These are phyloP conservation scores for Aspergillus ochraceus DNA, from an alignment of 2,329 filamentous ascomycete species.

Conservation along the genomic window DNA sequence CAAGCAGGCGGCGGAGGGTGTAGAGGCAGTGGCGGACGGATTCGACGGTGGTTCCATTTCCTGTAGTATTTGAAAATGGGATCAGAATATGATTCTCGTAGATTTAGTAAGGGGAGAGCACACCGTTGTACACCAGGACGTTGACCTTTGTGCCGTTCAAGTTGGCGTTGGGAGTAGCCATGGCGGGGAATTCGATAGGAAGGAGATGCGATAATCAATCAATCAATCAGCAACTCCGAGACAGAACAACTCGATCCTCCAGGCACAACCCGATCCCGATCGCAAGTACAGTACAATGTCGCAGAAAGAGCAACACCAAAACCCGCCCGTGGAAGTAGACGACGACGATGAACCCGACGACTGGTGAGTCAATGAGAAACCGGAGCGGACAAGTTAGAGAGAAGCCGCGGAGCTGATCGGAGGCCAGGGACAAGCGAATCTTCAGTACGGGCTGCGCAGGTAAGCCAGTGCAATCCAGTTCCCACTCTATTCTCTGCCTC, in stretches of 20 bases:
- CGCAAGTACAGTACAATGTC: conserved; percentile 49
- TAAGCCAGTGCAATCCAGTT: conserved; percentile 41
- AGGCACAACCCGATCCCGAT: background rate
- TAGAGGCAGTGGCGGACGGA: conserved; percentile 88
- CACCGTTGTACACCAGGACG: conserved; percentile 89
- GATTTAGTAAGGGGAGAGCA: conserved; percentile 30
- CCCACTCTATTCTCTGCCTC: background rate
- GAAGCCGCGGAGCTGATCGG: conserved; percentile 14
- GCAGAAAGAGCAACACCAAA: conserved; percentile 51
- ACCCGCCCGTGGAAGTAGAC: conserved; percentile 43
- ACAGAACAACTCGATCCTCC: background rate
- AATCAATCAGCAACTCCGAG: background rate
- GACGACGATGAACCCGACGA: conserved; percentile 91
- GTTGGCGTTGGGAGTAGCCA: conserved; percentile 35
- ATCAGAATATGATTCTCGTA: conserved; percentile 6
- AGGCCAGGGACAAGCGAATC: conserved; percentile 87
- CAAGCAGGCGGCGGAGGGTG: conserved; percentile 80
- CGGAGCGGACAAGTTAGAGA: background rate
- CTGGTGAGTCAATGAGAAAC: conserved; percentile 60
- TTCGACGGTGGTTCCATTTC: conserved; percentile 80
- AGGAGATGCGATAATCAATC: too few relatives aligned
- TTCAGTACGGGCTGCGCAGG: conserved; percentile 93
- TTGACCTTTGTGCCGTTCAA: conserved; percentile 73
- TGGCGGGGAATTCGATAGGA: conserved; percentile 16
- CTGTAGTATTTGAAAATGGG: conserved; percentile 44